Evolutionary conservation across 192 early-diverging fungal genomes (phyloP).

Genomic region (Backusella tarrabulga): DNA sequence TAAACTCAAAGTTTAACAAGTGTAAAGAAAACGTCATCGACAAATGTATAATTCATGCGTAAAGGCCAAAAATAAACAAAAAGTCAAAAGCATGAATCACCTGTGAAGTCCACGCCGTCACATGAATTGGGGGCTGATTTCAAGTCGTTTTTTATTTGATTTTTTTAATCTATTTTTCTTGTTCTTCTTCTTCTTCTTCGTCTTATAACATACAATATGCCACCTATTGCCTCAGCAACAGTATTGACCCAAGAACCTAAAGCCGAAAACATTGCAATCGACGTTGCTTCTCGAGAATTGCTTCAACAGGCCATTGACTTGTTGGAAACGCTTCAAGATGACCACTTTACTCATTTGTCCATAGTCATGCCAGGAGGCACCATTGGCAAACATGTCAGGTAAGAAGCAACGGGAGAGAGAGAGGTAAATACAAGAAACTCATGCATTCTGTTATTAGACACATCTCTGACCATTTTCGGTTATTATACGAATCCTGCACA

Average conservation of each 20-base stretch:
- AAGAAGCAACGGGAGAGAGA: background rate
- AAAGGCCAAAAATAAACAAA: background rate
- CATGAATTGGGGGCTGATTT: background rate
- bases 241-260: background rate
- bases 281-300: background rate
- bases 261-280: background rate
- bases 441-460: conserved; percentile 20
- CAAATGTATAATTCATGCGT: background rate
- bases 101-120: background rate
- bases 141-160: background rate
- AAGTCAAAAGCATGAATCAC: background rate
- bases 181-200: background rate
- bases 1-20: background rate
- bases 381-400: conserved; percentile 53
- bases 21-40: background rate
- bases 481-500: conserved; percentile 30
- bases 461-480: conserved; percentile 45
- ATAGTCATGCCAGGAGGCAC: conserved; percentile 42
- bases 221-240: background rate
- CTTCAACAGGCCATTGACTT: conserved; percentile 35
- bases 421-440: background rate
- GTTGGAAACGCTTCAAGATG: conserved; percentile 21
- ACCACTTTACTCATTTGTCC: conserved; percentile 38
- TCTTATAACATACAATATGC: background rate
- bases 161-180: background rate